Percentiles rank a stretch among this genome's conserved stretches.
phyloP scores from a whole-genome alignment of 371 early-diverging fungal genomes.

The Actinomortierella wolfii region DNA sequence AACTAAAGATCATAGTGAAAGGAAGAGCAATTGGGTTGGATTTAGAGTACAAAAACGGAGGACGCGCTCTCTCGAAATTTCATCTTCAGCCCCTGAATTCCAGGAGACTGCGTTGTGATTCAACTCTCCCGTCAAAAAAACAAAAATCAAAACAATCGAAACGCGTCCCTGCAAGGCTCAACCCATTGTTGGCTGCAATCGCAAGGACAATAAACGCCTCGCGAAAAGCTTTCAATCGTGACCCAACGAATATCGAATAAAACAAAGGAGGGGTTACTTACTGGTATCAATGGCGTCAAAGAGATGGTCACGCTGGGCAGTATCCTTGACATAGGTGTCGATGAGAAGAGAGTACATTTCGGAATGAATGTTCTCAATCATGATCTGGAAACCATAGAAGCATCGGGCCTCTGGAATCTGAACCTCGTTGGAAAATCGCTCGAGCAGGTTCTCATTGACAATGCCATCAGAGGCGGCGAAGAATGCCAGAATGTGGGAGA shows the following conservation, averaged over 20 bases:
- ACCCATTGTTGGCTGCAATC: too few relatives aligned
- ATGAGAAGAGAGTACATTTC: conserved; percentile 99
- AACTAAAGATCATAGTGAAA: conserved; percentile 52
- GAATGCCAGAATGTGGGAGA: conserved; percentile 98
- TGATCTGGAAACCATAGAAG: conserved; percentile 99
- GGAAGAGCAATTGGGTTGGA: too few relatives aligned
- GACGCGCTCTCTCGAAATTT: not conserved
- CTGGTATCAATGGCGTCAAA: conserved; percentile 98
- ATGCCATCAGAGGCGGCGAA: conserved; percentile 99
- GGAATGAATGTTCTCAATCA: conserved; percentile 99
- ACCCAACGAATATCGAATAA: too few relatives aligned
- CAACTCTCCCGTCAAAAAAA: too few relatives aligned
- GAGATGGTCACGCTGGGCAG: conserved; percentile 83
- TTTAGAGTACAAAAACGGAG: too few relatives aligned
- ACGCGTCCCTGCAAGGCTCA: too few relatives aligned
- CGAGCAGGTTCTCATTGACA: conserved; percentile 98
- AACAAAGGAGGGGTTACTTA: conserved; percentile 44
- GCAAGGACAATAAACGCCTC: too few relatives aligned
- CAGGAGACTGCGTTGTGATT: too few relatives aligned
- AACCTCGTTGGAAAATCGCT: conserved; percentile 97
- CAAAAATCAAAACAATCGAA: too few relatives aligned
- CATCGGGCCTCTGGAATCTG: conserved; percentile 98
- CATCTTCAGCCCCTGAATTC: not conserved
- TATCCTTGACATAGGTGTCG: conserved; percentile 98
- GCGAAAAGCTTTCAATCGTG: too few relatives aligned